A percentile compares a stretch with the other conserved stretches of the same genome.
Evolutionary conservation across 768 basidiomycete species (phyloP).

Genomic region (Sarcomyxa edulis): DNA sequence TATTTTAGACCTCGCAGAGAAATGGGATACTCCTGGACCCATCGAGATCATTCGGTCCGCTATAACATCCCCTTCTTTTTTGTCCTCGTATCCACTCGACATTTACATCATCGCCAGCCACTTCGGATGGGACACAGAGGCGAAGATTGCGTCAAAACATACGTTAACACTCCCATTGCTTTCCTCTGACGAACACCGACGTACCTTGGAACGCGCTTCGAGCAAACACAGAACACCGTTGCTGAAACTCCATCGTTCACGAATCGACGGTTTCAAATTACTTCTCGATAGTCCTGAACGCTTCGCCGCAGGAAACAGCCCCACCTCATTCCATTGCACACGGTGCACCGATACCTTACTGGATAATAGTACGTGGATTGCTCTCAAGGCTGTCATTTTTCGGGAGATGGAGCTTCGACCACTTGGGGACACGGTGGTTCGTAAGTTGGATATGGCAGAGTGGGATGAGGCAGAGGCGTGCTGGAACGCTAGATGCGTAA

Average conservation of each 20-base stretch:
- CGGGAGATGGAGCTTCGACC: conserved; percentile 35
- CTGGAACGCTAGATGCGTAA: conserved; percentile 30
- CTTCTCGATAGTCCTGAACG: conserved; percentile 26
- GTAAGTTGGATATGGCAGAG: conserved; percentile 36
- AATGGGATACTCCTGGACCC: conserved; percentile 42
- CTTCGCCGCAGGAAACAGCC: conserved; percentile 34
- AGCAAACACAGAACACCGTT: conserved; percentile 29
- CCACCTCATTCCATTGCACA: conserved; percentile 20
- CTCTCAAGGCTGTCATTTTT: conserved; percentile 32
- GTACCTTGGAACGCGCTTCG: conserved; percentile 27
- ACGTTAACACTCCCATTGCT: conserved; percentile 36
- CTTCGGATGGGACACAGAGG: conserved; percentile 40
- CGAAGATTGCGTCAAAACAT: conserved; percentile 32
- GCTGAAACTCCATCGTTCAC: conserved; percentile 32
- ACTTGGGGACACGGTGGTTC: conserved; percentile 29
- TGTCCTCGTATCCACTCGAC: conserved; percentile 37
- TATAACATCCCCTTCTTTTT: conserved; percentile 35
- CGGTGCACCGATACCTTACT: conserved; percentile 26
- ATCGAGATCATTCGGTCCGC: conserved; percentile 36
- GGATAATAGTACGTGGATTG: conserved; percentile 33
- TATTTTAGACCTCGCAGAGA: conserved; percentile 36
- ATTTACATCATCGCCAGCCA: conserved; percentile 40
- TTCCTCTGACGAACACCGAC: conserved; percentile 23
- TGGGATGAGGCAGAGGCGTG: conserved; percentile 36
- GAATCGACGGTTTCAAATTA: conserved; percentile 31